Evolutionary conservation across 257 asterid genomes (phyloP).

Genomic region (Scutellaria barbata): DNA sequence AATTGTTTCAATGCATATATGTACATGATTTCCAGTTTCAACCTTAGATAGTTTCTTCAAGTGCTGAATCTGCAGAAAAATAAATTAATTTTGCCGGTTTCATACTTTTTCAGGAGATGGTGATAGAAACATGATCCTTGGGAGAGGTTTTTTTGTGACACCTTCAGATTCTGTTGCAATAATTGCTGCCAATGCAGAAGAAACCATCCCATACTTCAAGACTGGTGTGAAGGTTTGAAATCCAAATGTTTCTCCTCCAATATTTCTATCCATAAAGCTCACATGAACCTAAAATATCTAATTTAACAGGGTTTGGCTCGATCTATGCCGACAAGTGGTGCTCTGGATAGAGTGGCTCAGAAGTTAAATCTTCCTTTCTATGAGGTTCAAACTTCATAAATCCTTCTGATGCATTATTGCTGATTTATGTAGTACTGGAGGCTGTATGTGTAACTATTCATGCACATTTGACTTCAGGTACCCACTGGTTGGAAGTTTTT

Average conservation of each 20-base stretch:
- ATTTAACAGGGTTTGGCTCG: constrained; percentile 88
- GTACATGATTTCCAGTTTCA: neutral
- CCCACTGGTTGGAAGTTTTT: constrained; percentile 99
- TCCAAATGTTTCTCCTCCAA: constrained; percentile 2
- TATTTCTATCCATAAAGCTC: constrained; percentile 14
- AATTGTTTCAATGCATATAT: neutral
- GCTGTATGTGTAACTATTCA: neutral
- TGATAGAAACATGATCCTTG: constrained; percentile 98
- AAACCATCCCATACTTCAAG: constrained; percentile 84
- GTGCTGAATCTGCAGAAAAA: constrained; percentile 11
- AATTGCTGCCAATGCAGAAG: constrained; percentile 94
- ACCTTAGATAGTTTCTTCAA: constrained; percentile 12
- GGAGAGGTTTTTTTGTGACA: constrained; percentile 85
- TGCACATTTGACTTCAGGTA: constrained; percentile 56
- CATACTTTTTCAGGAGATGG: constrained; percentile 80
- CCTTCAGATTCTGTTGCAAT: constrained; percentile 98
- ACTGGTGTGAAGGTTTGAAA: constrained; percentile 75
- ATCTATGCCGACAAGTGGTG: constrained; percentile 99
- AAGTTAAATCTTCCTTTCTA: constrained; percentile 79
- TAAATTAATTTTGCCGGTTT: constrained; percentile 9
- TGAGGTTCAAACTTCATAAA: constrained; percentile 55
- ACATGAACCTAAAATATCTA: constrained; percentile 3
- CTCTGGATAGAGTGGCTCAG: constrained; percentile 92
- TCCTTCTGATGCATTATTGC: constrained; percentile 2
- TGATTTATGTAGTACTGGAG: neutral